These are phyloP conservation scores for Chrysoporthe puriensis DNA, from an alignment of 2,329 filamentous ascomycete species.

Conservation along the genomic window DNA sequence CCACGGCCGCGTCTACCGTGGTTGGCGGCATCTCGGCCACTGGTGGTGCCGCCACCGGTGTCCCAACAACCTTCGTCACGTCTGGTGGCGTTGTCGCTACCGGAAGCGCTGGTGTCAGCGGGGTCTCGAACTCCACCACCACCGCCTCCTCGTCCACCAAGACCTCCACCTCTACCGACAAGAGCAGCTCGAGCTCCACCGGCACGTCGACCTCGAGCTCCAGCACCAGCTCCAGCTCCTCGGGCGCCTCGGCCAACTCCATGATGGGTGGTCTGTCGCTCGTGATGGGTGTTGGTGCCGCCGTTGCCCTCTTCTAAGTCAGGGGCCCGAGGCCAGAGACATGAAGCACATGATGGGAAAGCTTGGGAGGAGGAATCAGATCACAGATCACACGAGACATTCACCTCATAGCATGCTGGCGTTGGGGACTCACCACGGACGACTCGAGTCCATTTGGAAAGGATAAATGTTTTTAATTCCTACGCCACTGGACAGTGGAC, in stretches of 20 bases:
- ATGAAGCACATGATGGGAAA: conserved; percentile 5
- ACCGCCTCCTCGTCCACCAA: background rate
- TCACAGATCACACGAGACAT: background rate
- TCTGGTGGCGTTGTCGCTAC: conserved; percentile 2
- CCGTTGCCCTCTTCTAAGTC: conserved; percentile 17
- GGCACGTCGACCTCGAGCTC: background rate
- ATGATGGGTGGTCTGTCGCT: conserved; percentile 16
- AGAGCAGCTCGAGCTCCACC: background rate
- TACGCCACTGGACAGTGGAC: background rate
- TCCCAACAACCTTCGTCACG: conserved; percentile 1
- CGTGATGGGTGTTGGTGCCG: conserved; percentile 15
- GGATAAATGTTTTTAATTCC: conserved; percentile 5
- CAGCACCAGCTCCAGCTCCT: conserved; percentile 12
- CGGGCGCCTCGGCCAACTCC: background rate
- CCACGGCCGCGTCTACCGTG: background rate
- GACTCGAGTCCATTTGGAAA: background rate
- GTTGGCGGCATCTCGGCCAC: background rate
- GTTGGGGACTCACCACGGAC: conserved; percentile 1
- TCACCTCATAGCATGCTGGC: conserved; percentile 5
- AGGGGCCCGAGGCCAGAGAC: background rate
- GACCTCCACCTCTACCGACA: conserved; percentile 7
- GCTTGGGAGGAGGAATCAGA: background rate
- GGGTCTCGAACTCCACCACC: conserved; percentile 12
- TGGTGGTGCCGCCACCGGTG: conserved; percentile 3
- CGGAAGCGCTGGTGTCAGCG: conserved; percentile 1